These are phyloP conservation scores for Elaeagnus macrophylla DNA, from an alignment of 306 rosid species.

Conservation along the genomic window DNA sequence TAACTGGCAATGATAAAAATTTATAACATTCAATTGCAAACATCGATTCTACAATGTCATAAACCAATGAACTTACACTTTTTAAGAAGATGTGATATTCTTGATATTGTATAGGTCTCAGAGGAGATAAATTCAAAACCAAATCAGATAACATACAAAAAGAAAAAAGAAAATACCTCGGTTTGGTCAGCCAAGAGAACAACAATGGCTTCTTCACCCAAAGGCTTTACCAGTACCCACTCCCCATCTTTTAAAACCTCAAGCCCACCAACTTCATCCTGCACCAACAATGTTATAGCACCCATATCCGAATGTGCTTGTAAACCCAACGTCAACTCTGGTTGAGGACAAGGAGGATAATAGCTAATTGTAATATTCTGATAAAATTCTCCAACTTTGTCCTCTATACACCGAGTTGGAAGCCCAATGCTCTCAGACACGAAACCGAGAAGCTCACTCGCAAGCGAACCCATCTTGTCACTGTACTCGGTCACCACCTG, in stretches of 20 bases:
- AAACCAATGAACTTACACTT: too few species aligned
- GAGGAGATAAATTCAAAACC: background rate
- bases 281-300: constrained; percentile 63
- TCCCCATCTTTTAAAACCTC: constrained; percentile 45
- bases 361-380: constrained; percentile 87
- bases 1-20: too few species aligned
- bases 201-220: constrained; percentile 54
- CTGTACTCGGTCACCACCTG: constrained; percentile 34
- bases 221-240: constrained; percentile 63
- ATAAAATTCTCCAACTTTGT: constrained; percentile 49
- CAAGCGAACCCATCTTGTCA: constrained; percentile 44
- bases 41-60: too few species aligned
- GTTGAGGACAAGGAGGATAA: constrained; percentile 85
- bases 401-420: constrained; percentile 49
- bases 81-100: too few species aligned
- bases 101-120: background rate
- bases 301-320: constrained; percentile 91
- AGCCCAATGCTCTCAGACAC: constrained; percentile 68
- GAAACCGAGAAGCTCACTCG: constrained; percentile 50
- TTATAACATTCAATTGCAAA: too few species aligned
- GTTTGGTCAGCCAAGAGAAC: constrained; percentile 80
- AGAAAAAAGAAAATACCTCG: constrained; percentile 41
- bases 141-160: too few species aligned
- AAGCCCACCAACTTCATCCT: constrained; percentile 85
- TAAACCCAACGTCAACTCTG: constrained; percentile 75